Conservation (phyloP, 176 grass and related monocot genomes). For the Ensete ventricosum region DNA sequence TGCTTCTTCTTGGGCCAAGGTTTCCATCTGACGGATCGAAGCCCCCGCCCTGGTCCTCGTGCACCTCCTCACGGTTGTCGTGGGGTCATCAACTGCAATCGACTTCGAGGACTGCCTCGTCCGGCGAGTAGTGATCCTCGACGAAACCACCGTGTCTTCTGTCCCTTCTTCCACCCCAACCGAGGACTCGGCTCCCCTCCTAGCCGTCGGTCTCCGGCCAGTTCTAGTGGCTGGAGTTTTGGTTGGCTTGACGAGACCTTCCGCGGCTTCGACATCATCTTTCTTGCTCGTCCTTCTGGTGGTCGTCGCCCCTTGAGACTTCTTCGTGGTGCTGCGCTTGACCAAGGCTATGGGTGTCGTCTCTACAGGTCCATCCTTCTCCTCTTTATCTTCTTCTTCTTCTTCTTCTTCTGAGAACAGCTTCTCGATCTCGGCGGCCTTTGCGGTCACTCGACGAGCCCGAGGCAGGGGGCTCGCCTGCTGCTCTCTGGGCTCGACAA, state of each 20-base stretch:
- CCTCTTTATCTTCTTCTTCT: constrained; percentile 23
- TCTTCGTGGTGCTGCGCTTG: not conserved
- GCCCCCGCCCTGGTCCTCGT: constrained; percentile 3
- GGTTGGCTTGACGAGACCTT: constrained; percentile 17
- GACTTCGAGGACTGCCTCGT: constrained; percentile 22
- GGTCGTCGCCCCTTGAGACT: constrained; percentile 21
- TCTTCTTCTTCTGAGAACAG: constrained; percentile 30
- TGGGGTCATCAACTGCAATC: not conserved
- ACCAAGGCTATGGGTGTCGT: constrained; percentile 7
- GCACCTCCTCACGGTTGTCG: constrained; percentile 19
- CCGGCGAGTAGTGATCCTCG: constrained; percentile 7
- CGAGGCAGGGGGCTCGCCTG: constrained; percentile 8
- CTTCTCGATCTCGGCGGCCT: constrained; percentile 36
- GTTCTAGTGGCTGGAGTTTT: constrained; percentile 5
- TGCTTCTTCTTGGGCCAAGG: constrained; percentile 33
- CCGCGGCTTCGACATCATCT: not conserved
- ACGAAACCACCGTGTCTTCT: not conserved
- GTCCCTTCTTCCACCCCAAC: constrained; percentile 12
- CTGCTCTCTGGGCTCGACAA: constrained; percentile 19
- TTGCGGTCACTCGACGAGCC: constrained; percentile 18
- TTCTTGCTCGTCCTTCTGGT: not conserved
- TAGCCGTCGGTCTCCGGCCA: not conserved
- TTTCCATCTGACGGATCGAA: not conserved
- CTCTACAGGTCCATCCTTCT: constrained; percentile 27
- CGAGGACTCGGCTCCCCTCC: constrained; percentile 11